Evolutionary conservation across 2,329 filamentous ascomycete genomes (phyloP).

Genomic region (Cytospora mali): DNA sequence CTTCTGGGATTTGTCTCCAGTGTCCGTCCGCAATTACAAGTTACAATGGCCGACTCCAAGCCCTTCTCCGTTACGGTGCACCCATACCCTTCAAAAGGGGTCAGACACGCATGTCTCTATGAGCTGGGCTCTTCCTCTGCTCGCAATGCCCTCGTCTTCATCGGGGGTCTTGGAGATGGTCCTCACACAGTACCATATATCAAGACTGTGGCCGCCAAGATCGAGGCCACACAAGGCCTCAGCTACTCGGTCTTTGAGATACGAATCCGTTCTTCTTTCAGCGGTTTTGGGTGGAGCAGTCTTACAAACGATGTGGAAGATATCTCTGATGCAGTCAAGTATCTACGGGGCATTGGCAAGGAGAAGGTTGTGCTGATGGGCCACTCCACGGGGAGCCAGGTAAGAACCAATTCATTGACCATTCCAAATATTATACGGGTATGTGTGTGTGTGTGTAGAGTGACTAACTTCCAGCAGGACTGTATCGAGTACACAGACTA

Average conservation of each 20-base stretch:
- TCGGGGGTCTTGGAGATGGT: slow-evolving; percentile 72
- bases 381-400: slow-evolving; percentile 62
- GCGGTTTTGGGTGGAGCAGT: slow-evolving; percentile 53
- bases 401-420: slow-evolving; percentile 31
- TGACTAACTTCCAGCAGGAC: slow-evolving; percentile 44
- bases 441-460: background rate
- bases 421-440: no score
- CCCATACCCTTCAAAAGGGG: slow-evolving; percentile 32
- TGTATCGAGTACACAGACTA: slow-evolving; percentile 57
- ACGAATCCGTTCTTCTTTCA: slow-evolving; percentile 57
- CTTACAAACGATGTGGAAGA: slow-evolving; percentile 57
- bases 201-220: slow-evolving; percentile 47
- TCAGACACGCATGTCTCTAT: slow-evolving; percentile 32
- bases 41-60: slow-evolving; percentile 26
- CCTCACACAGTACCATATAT: slow-evolving; percentile 66
- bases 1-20: background rate
- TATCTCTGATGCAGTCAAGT: slow-evolving; percentile 54
- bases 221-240: slow-evolving; percentile 43
- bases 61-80: slow-evolving; percentile 33
- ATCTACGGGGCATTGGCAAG: slow-evolving; percentile 54
- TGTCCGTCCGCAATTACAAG: background rate
- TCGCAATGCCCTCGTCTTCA: slow-evolving; percentile 65
- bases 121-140: slow-evolving; percentile 30
- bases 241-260: slow-evolving; percentile 60
- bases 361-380: slow-evolving; percentile 58